phyloP scores from a whole-genome alignment of 2,329 filamentous ascomycete species.

The Trichoderma sp. region DNA sequence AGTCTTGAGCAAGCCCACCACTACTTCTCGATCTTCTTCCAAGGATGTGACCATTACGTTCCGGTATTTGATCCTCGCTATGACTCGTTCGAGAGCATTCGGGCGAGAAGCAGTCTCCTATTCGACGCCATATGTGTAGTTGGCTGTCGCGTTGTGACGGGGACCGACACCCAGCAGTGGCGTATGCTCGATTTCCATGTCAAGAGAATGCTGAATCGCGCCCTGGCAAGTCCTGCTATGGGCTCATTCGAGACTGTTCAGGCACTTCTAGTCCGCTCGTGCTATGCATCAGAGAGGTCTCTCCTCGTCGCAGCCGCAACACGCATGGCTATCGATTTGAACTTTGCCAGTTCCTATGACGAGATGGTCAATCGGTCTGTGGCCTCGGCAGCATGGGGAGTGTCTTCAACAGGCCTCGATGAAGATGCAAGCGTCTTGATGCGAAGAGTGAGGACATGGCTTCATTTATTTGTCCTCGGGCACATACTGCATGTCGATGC shows the following conservation, averaged over 20 bases:
- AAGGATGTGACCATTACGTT: conserved; percentile 37
- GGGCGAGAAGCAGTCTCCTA: conserved; percentile 51
- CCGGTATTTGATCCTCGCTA: conserved; percentile 36
- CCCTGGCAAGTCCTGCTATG: conserved; percentile 32
- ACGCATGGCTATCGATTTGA: conserved; percentile 53
- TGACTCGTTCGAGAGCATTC: conserved; percentile 51
- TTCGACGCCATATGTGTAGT: conserved; percentile 56
- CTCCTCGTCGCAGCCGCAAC: conserved; percentile 53
- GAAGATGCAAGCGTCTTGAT: conserved; percentile 39
- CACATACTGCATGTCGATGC: conserved; percentile 52
- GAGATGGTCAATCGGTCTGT: conserved; percentile 38
- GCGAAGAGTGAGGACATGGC: conserved; percentile 52
- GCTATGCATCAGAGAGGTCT: conserved; percentile 56
- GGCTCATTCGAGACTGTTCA: conserved; percentile 53
- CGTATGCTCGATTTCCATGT: conserved; percentile 49
- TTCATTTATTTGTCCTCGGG: conserved; percentile 55
- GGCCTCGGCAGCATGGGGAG: neutral
- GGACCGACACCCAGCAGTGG: conserved; percentile 44
- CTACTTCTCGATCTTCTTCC: conserved; percentile 36
- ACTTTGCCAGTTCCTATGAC: conserved; percentile 49
- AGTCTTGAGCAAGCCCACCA: conserved; percentile 32
- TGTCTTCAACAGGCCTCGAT: conserved; percentile 29
- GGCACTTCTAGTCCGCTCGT: conserved; percentile 54
- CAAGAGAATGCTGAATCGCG: conserved; percentile 48
- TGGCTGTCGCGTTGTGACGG: conserved; percentile 50